Percentiles rank a stretch among this genome's conserved stretches.
Conservation (phyloP, 179 eudicot species). For the Spinacia oleracea region DNA sequence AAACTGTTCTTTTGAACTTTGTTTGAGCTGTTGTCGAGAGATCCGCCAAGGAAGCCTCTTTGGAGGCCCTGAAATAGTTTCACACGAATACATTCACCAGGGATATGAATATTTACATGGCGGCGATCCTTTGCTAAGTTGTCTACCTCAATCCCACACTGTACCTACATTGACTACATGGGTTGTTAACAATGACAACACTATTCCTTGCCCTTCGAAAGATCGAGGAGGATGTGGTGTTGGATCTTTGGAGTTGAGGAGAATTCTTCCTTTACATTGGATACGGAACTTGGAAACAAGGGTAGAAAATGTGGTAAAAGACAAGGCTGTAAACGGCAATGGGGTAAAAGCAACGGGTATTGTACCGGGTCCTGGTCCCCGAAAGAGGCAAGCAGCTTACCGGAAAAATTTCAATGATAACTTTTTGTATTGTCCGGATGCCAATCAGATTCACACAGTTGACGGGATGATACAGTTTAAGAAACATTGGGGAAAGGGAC, state of each 20-base stretch:
- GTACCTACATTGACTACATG: constrained; percentile 34
- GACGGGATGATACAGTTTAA: constrained; percentile 49
- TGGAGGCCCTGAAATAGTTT: constrained; percentile 41
- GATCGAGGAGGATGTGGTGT: constrained; percentile 84
- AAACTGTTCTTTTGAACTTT: constrained; percentile 71
- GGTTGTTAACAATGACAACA: constrained; percentile 46
- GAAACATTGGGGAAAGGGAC: constrained; percentile 73
- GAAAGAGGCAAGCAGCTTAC: constrained; percentile 37
- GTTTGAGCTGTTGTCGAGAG: constrained; percentile 74
- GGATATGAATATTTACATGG: constrained; percentile 76
- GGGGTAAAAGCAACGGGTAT: constrained; percentile 2
- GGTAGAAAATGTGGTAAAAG: constrained; percentile 37
- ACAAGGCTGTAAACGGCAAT: constrained; percentile 19
- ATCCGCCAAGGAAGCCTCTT: constrained; percentile 52
- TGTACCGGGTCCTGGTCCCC: too few species aligned
- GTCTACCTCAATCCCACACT: constrained; percentile 9
- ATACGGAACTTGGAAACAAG: constrained; percentile 44
- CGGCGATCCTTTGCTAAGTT: constrained; percentile 51
- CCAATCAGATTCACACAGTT: constrained; percentile 36
- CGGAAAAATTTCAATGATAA: constrained; percentile 40
- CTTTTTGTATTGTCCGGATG: constrained; percentile 49
- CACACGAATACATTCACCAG: constrained; percentile 37
- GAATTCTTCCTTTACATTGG: constrained; percentile 66
- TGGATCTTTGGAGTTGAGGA: constrained; percentile 56
- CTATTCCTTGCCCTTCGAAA: constrained; percentile 56